phyloP scores from a whole-genome alignment of 1,284 basidiomycete genomes.

The Cryptococcus depauperatus region DNA sequence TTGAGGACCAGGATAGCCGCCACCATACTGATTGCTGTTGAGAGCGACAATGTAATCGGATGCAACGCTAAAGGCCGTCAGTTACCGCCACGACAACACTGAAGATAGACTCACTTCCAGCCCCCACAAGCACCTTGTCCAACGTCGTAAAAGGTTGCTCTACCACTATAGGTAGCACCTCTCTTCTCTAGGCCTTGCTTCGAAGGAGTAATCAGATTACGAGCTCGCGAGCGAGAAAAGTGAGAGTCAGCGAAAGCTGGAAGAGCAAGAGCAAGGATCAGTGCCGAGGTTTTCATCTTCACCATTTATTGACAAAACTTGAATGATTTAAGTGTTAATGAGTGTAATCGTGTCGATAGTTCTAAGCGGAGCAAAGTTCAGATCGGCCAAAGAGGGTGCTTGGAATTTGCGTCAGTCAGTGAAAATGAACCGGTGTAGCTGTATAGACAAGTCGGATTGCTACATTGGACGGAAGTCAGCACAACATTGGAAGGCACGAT shows the following conservation, averaged over 20 bases:
- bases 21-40: constrained; percentile 36
- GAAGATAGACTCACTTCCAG: constrained; percentile 8
- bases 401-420: too few species aligned
- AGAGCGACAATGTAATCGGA: constrained; percentile 42
- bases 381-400: too few species aligned
- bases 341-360: too few species aligned
- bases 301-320: too few species aligned
- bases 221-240: not conserved
- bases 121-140: constrained; percentile 39
- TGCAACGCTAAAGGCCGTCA: constrained; percentile 31
- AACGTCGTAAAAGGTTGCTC: constrained; percentile 39
- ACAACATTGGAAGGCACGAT: too few species aligned
- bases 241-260: not conserved
- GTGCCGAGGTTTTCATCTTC: too few species aligned
- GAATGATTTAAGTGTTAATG: too few species aligned
- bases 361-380: too few species aligned
- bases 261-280: not conserved
- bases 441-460: too few species aligned
- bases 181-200: constrained; percentile 1
- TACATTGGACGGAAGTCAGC: too few species aligned
- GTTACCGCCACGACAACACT: constrained; percentile 36
- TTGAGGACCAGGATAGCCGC: constrained; percentile 52
- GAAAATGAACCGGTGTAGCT: too few species aligned
- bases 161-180: constrained; percentile 15
- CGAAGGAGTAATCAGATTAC: not conserved